Base-by-base conservation (phyloP, 2,329 filamentous ascomycete species). In the Ascochyta rabiei region DNA sequence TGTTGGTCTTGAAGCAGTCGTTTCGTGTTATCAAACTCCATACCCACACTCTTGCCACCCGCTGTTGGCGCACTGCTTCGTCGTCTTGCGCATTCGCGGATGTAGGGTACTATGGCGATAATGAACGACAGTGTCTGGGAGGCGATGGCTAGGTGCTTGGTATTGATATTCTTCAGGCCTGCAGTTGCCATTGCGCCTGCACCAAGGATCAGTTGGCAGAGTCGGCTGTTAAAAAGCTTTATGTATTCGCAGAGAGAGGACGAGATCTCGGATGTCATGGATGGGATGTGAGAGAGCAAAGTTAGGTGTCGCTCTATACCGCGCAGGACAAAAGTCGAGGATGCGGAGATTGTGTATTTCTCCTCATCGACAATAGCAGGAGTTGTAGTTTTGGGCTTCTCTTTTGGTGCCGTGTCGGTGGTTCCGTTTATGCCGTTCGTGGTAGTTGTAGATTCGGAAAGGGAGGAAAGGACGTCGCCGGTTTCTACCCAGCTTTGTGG, bases 151-250 rank as follows among this genome's bases (percentile, higher is more conserved):
- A 99, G 84, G 76, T 99, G 93, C 67, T 95, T 95, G 0, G 95
- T 96, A 0, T 74, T 74, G 72, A 99, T 99, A 69, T 97, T 97
- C 73, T 92, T 96, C 18, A 99, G 80, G 0, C 93, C 93, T 1
- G 93, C 95, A 13, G 89, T 92, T 31, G 86, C 83, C 5, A 91
- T 97, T 4, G 95, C 95, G 4, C 95, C 95, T 1, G 95, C 95
- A 1, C 95, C 95, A 6, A 99, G 86, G 61, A 99, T 97, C 53
- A 99, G 84, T 72, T 99, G 95, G n/a, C 90, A 96, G 53, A 93
- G 93, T 18, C 95, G 89, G 2, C 92, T 97, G 75, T 99, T 97
- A 82, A 98, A 99, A 4, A 96, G 82, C 62, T 95, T 90, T 13
- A 98, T 82, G 69, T 96, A 96, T 19, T 95, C 88, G 37, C 97